Base-by-base conservation (phyloP, 2,329 filamentous ascomycete species). In the Phyllachora maydis region DNA sequence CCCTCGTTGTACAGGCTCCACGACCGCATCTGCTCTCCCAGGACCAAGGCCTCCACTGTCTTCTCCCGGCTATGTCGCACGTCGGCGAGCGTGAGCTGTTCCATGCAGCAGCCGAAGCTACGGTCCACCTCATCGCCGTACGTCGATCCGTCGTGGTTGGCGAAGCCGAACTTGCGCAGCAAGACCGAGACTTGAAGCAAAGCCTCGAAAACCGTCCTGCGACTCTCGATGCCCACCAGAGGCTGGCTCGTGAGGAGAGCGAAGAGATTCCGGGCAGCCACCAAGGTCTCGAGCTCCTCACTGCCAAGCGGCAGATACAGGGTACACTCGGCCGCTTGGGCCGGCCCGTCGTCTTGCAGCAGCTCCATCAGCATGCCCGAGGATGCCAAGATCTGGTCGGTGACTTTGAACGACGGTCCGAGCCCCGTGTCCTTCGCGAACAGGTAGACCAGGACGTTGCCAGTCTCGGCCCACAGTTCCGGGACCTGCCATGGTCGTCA, bases 1-100 rank as follows among this genome's bases (percentile, higher is more conserved):
- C 79, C 81, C 45, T 93, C 82, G 28, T 78, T 79, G 48, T 91
- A 95, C 3, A 98, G 59, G 6, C 71, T 61, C 37, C 73, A 65
- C 22, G 66, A 91, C 28, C 72, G 71, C 69, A 95, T 77, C 18
- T 66, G 65, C 49, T 98, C 85, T 26, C 78, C 83, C 8, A 98
- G 55, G n/a, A 95, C 62, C 22, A 95, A 60, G 0, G 73, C 77
- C 46, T 95, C 81, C 13, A 95, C 58, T 0, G 78, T 92, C 56
- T 88, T 90, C 40, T 92, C 81, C 14, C 74, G 65, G 41, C 78
- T 91, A 29, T 65, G 54, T 26, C 82, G 62, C 22, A 92, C 73
- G 45, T 95, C 85, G 3, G 67, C 74, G 16, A 95, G 51, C 11
- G 57, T 59, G 30, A 82, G 55, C 42, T 88, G 74, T 22, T 83